phyloP scores from a whole-genome alignment of 2,329 filamentous ascomycete species.

The Stemphylium vesicarium region DNA sequence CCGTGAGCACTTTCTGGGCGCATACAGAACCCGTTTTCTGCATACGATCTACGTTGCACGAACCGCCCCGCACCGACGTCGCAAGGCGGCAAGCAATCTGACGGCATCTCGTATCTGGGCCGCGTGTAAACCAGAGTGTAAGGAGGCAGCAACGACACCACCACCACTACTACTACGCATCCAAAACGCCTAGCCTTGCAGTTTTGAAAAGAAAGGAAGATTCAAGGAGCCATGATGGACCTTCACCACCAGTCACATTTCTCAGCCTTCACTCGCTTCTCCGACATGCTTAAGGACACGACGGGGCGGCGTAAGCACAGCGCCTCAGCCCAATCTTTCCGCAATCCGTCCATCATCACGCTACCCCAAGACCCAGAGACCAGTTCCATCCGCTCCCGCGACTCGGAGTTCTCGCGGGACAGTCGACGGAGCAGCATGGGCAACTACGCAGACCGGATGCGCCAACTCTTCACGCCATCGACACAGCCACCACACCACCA shows the following conservation, averaged over 20 bases:
- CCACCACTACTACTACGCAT: background rate
- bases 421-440: constrained; percentile 21
- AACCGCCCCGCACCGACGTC: constrained; percentile 5
- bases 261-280: constrained; percentile 23
- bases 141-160: background rate
- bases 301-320: constrained; percentile 19
- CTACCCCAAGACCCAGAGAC: constrained; percentile 3
- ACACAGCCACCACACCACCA: background rate
- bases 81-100: constrained; percentile 4
- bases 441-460: constrained; percentile 22
- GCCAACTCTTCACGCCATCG: constrained; percentile 17
- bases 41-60: constrained; percentile 2
- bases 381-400: background rate
- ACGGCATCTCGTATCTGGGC: constrained; percentile 1
- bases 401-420: constrained; percentile 4
- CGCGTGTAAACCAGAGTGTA: background rate
- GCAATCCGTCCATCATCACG: constrained; percentile 6
- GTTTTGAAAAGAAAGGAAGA: background rate
- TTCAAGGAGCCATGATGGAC: constrained; percentile 11
- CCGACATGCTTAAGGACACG: constrained; percentile 21
- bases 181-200: background rate
- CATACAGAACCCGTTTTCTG: background rate
- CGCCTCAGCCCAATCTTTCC: background rate
- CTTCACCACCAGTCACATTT: constrained; percentile 16
- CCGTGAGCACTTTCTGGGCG: background rate